phyloP scores from a whole-genome alignment of 2,329 filamentous ascomycete species.

The Lojkania enalia region DNA sequence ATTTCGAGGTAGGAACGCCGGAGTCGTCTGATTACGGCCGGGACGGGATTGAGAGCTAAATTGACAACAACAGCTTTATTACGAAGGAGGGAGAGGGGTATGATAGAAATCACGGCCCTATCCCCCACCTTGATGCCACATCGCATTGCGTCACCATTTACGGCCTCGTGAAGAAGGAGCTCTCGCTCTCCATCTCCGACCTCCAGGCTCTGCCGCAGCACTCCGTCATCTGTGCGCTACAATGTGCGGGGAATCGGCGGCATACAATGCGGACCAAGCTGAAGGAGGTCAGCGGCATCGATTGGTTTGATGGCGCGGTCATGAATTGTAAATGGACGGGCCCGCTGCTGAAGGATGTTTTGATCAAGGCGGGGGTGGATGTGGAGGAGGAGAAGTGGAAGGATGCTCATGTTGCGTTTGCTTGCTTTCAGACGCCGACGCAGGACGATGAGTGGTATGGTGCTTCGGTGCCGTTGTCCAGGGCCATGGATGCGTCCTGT shows the following conservation, averaged over 20 bases:
- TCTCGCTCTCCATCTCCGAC: constrained; percentile 53
- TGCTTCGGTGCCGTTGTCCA: constrained; percentile 52
- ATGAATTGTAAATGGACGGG: constrained; percentile 62
- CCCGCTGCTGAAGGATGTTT: constrained; percentile 57
- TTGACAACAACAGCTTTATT: constrained; percentile 57
- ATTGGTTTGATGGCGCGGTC: constrained; percentile 63
- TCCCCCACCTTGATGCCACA: constrained; percentile 52
- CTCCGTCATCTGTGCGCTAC: constrained; percentile 59
- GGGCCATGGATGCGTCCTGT: constrained; percentile 22
- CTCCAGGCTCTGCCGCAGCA: constrained; percentile 57
- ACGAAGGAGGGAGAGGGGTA: constrained; percentile 55
- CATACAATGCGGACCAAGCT: constrained; percentile 64
- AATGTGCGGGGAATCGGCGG: constrained; percentile 64
- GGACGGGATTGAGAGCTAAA: no score
- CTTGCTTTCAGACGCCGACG: constrained; percentile 55
- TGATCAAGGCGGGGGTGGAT: constrained; percentile 51
- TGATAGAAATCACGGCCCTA: constrained; percentile 61
- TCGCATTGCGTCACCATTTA: constrained; percentile 53
- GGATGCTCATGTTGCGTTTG: constrained; percentile 59
- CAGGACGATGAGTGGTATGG: constrained; percentile 65
- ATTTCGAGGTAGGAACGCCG: constrained; percentile 49
- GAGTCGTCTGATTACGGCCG: no score
- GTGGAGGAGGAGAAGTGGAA: constrained; percentile 32
- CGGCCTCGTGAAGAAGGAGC: constrained; percentile 51
- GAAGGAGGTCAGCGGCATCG: constrained; percentile 62